Percentiles rank a stretch among this genome's conserved stretches.
Evolutionary conservation across 2,329 filamentous ascomycete genomes (phyloP).

Genomic region (Botrytis sinoallii): DNA sequence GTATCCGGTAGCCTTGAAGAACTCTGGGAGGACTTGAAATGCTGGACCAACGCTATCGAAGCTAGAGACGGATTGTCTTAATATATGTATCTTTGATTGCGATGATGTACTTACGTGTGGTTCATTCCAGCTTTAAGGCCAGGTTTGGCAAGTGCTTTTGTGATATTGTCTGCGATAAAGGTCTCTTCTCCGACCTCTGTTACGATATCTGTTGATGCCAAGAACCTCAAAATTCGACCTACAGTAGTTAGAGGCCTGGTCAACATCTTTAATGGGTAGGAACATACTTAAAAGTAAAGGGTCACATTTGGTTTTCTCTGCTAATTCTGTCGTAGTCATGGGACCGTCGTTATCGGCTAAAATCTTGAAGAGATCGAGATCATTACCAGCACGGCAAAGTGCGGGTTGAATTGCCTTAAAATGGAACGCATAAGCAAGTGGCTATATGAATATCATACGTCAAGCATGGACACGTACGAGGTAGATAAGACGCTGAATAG

Average conservation of each 20-base stretch:
- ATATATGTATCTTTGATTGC: background rate
- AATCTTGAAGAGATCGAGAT: background rate
- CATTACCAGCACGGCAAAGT: conserved; percentile 1
- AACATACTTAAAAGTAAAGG: background rate
- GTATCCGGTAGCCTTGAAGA: background rate
- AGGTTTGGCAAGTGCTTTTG: background rate
- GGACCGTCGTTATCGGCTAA: background rate
- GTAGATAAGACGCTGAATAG: background rate
- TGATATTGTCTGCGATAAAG: background rate
- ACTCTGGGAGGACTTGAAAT: background rate
- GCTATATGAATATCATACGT: background rate
- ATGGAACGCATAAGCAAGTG: background rate
- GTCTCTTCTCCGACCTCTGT: background rate
- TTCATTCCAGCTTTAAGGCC: conserved; percentile 2
- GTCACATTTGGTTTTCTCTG: background rate
- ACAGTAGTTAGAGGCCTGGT: background rate
- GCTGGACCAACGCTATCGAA: background rate
- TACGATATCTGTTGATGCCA: background rate
- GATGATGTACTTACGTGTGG: background rate
- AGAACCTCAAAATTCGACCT: background rate
- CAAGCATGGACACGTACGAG: background rate
- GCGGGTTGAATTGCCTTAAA: background rate
- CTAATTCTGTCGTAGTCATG: background rate
- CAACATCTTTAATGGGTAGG: background rate
- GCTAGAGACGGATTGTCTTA: background rate